These are phyloP conservation scores for Aureobasidium zeae DNA, from an alignment of 2,329 filamentous ascomycete species.

Conservation along the genomic window DNA sequence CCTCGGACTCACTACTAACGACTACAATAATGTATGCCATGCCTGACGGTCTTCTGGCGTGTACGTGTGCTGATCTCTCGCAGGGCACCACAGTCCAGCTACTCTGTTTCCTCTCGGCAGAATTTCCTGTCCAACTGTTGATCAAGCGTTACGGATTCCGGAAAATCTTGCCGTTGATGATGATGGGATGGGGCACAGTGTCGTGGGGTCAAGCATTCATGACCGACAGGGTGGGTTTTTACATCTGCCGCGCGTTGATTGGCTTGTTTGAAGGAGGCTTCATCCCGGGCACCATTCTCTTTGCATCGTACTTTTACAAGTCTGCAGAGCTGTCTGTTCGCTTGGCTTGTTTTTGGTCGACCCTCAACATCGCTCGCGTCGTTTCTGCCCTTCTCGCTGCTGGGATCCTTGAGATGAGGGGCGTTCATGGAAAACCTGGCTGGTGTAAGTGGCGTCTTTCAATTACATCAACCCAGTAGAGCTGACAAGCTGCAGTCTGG, in stretches of 20 bases:
- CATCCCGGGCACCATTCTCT: slow-evolving; percentile 18
- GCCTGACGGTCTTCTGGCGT: slow-evolving; percentile 20
- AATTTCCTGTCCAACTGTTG: slow-evolving; percentile 18
- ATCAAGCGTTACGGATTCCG: slow-evolving; percentile 18
- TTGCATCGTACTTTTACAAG: slow-evolving; percentile 19
- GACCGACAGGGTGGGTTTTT: slow-evolving; percentile 16
- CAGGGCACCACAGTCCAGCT: slow-evolving; percentile 14
- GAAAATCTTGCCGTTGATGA: slow-evolving; percentile 17
- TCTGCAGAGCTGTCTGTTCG: slow-evolving; percentile 17
- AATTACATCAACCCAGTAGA: neutral
- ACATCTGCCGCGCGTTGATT: slow-evolving; percentile 16
- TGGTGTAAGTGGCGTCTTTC: slow-evolving; percentile 8
- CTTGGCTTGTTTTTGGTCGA: slow-evolving; percentile 15
- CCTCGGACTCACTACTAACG: slow-evolving; percentile 15
- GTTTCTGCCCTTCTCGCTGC: slow-evolving; percentile 18
- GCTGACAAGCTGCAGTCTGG: slow-evolving; percentile 13
- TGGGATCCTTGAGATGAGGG: slow-evolving; percentile 18
- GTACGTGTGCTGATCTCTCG: slow-evolving; percentile 18
- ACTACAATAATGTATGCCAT: slow-evolving; percentile 18
- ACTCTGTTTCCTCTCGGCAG: slow-evolving; percentile 14
- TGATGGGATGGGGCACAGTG: slow-evolving; percentile 17
- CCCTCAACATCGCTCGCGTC: slow-evolving; percentile 15
- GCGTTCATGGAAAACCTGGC: slow-evolving; percentile 16
- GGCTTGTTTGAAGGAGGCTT: slow-evolving; percentile 18
- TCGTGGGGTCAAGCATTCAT: slow-evolving; percentile 14